These are phyloP conservation scores for Quaeritorhiza haematococci DNA, from an alignment of 371 early-diverging fungal species.

Conservation along the genomic window DNA sequence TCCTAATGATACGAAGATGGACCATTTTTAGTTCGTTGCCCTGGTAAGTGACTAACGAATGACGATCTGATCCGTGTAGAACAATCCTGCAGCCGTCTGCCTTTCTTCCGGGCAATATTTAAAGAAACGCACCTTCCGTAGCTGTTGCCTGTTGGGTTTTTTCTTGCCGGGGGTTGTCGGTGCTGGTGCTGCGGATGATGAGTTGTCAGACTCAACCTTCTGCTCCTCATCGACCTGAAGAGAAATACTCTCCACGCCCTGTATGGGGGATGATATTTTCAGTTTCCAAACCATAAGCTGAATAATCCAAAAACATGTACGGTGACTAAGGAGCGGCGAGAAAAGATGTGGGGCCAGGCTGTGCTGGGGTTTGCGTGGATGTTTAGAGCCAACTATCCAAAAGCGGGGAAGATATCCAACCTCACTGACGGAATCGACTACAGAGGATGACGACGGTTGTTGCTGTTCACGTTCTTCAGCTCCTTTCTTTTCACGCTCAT, in stretches of 20 bases:
- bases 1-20: constrained; percentile 19
- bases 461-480: constrained; percentile 22
- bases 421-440: too few species aligned
- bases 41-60: background rate
- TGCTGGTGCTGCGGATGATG: constrained; percentile 17
- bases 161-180: constrained; percentile 21
- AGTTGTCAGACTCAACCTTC: background rate
- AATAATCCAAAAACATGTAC: background rate
- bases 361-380: too few species aligned
- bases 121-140: constrained; percentile 52
- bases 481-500: constrained; percentile 34
- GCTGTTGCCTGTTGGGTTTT: constrained; percentile 64
- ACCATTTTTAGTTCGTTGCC: background rate
- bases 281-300: constrained; percentile 19
- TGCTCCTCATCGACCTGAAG: background rate
- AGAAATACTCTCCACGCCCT: background rate
- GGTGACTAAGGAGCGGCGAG: background rate
- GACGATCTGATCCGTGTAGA: background rate
- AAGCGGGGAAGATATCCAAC: too few species aligned
- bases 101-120: background rate
- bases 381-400: too few species aligned
- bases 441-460: too few species aligned
- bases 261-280: constrained; percentile 12
- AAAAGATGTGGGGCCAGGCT: too few species aligned
- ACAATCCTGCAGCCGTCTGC: background rate